A percentile compares a stretch with the other conserved stretches of the same genome.
These are phyloP conservation scores for Picea mariana DNA, from an alignment of 83 land plant genomes.

Conservation along the genomic window DNA sequence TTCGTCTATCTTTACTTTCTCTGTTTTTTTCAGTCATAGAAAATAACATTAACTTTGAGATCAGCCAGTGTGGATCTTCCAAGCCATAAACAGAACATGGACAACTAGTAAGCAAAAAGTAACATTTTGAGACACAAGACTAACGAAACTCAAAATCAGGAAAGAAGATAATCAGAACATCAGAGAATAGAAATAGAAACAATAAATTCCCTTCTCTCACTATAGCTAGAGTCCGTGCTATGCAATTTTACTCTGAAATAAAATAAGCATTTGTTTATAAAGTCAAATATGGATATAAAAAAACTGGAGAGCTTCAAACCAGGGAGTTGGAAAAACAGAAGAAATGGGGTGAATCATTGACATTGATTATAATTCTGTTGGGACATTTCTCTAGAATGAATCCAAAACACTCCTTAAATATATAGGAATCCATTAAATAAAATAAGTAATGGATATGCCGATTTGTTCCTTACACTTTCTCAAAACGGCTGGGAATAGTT, in stretches of 20 bases:
- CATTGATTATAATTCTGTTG: not conserved
- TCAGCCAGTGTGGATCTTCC: no score
- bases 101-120: no score
- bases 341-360: not conserved
- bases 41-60: no score
- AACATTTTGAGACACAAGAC: no score
- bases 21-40: no score
- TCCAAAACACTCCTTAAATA: not conserved
- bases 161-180: no score
- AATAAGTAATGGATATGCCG: not conserved
- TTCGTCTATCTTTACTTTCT: no score
- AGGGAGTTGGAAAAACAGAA: not conserved
- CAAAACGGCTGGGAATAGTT: conserved; percentile 3
- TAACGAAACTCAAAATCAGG: no score
- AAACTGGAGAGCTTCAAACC: not conserved
- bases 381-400: not conserved
- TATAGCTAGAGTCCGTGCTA: not conserved
- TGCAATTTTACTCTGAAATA: not conserved
- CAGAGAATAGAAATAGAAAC: no score
- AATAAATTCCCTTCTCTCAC: not conserved
- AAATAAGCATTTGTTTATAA: not conserved
- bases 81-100: no score
- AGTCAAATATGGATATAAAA: not conserved
- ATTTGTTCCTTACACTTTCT: conserved; percentile 13
- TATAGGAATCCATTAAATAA: not conserved